Conservation (phyloP, 176 grass and related monocot species). For the Lolium perenne region DNA sequence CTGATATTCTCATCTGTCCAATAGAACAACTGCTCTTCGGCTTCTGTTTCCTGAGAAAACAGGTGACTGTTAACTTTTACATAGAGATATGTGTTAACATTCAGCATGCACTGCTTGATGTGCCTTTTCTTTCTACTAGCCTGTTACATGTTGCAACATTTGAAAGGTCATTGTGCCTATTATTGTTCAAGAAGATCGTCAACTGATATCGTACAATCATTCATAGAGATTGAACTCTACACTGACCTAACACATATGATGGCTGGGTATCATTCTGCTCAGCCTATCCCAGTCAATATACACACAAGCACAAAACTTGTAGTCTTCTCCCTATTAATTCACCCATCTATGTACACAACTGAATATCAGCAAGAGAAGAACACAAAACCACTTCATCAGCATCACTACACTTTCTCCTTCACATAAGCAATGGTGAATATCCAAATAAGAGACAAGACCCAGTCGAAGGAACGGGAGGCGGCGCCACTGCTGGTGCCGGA, state of each 20-base stretch:
- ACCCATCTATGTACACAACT: constrained; percentile 42
- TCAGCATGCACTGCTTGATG: background rate
- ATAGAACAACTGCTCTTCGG: background rate
- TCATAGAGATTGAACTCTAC: constrained; percentile 37
- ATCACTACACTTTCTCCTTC: constrained; percentile 53
- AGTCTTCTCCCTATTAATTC: constrained; percentile 36
- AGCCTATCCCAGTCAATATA: background rate
- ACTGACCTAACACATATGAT: constrained; percentile 40
- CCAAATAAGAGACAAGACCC: constrained; percentile 57
- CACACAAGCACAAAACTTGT: constrained; percentile 39
- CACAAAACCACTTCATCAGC: background rate
- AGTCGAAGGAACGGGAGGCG: constrained; percentile 39
- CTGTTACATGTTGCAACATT: background rate
- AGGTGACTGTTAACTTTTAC: background rate
- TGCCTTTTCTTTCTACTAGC: background rate
- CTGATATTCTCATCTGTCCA: background rate
- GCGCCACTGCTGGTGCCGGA: constrained; percentile 28
- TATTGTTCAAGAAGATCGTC: background rate
- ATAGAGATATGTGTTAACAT: background rate
- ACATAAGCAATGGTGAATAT: constrained; percentile 59
- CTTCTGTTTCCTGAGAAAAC: constrained; percentile 6
- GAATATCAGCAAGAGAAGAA: background rate
- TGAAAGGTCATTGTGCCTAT: background rate
- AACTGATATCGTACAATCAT: constrained; percentile 20
- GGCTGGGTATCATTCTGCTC: constrained; percentile 40